Conservation (phyloP, 768 basidiomycete species). For the Sistotremastrum suecicum region DNA sequence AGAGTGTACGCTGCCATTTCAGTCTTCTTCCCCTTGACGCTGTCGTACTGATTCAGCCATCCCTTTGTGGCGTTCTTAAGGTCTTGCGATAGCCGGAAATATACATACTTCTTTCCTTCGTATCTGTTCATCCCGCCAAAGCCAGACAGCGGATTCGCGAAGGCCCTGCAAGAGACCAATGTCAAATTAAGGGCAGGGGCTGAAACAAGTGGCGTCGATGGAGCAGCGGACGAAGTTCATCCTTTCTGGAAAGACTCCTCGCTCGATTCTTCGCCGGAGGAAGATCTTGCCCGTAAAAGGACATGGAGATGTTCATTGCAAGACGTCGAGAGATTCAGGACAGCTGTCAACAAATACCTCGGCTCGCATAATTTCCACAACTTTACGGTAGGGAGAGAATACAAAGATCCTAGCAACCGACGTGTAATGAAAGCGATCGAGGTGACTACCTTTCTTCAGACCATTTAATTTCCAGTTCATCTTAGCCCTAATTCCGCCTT, state of each 20-base stretch:
- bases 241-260: constrained; percentile 47
- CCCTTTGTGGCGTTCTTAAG: constrained; percentile 26
- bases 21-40: background rate
- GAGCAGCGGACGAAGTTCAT: constrained; percentile 19
- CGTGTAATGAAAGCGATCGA: constrained; percentile 84
- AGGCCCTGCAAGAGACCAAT: constrained; percentile 23
- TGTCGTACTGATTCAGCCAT: too few species aligned
- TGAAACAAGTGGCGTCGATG: constrained; percentile 9
- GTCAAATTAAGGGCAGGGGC: constrained; percentile 9
- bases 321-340: constrained; percentile 42
- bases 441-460: constrained; percentile 23
- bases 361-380: constrained; percentile 98
- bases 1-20: constrained; percentile 33
- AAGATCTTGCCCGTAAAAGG: constrained; percentile 53
- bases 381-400: constrained; percentile 83
- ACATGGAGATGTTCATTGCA: constrained; percentile 49
- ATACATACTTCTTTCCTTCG: constrained; percentile 93
- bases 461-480: background rate
- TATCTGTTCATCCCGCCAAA: constrained; percentile 87
- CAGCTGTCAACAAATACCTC: constrained; percentile 47
- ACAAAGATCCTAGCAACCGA: constrained; percentile 65
- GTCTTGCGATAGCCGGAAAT: constrained; percentile 88
- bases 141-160: constrained; percentile 50
- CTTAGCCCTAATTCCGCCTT: background rate
- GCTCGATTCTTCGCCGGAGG: constrained; percentile 28